Base-by-base conservation (phyloP, 1,284 basidiomycete genomes). In the Ceratobasidium theobromae region DNA sequence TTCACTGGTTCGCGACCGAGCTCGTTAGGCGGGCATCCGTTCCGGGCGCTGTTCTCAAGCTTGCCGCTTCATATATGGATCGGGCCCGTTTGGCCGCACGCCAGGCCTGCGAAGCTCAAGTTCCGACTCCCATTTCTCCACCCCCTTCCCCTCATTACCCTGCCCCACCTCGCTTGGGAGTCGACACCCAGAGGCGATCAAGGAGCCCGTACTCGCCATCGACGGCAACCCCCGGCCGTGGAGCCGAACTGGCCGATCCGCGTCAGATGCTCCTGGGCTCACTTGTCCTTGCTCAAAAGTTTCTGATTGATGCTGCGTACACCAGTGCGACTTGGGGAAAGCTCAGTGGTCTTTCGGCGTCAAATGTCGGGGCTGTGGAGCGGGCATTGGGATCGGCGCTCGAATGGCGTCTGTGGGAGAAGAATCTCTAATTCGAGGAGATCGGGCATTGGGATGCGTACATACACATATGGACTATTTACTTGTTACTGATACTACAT, bases 231-330 rank as follows among this genome's bases (percentile, higher is more conserved):
- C 43, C 28, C 23, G 48, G 23, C 8, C 46, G n/a, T n/a, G n/a
- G n/a, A n/a, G n/a, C 46, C 48, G 58, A 51, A 33, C 58, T 62
- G 3, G 58, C 48, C 46, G 58, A 62, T 28, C 58, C 58, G 9
- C 58, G 58, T n/a, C 58, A 62, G 33, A 62, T 62, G 58, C 21
- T 62, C 3, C 45, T 62, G 9, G 58, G 46, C 32, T 30, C 58
- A 27, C 58, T 62, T 30, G 58, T 62, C 8, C 46, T 62, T 6
- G 46, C 58, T 12, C 58, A 62, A 52, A 62, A 62, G 58, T 62
- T 62, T 23, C 32, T 62, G 25, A 38, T 62, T 16, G 58, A 62
- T 25, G 58, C 58, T 33, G 58, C 58, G 11, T 62, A 62, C 30
- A 62, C 58, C 33, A 62, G 46, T 16, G 58, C 58, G 33, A 62